phyloP scores from a whole-genome alignment of 768 basidiomycete genomes.

The Termitomyces bulborhizus region DNA sequence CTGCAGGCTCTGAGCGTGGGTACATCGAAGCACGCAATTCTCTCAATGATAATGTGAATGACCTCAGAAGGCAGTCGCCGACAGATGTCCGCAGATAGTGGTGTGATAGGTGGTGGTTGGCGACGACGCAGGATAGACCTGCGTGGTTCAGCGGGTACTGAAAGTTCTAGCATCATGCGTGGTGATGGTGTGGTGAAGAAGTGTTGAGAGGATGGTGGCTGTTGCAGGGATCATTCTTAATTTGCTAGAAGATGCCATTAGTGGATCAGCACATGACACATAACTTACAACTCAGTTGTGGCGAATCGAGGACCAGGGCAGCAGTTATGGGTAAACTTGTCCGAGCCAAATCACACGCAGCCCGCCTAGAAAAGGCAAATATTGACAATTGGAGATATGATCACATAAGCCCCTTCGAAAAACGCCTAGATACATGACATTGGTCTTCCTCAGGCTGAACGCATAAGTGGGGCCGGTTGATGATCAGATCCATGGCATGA shows the following conservation, averaged over 20 bases:
- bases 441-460: no score
- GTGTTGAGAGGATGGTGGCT: slow-evolving; percentile 3
- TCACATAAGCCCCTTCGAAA: not conserved
- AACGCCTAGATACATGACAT: not conserved
- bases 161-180: slow-evolving; percentile 1
- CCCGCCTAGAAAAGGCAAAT: slow-evolving; percentile 2
- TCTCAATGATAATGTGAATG: slow-evolving; percentile 13
- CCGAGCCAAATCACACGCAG: slow-evolving; percentile 5
- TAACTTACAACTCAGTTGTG: slow-evolving; percentile 1
- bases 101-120: slow-evolving; percentile 12
- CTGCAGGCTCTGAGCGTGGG: slow-evolving; percentile 14
- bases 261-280: slow-evolving; percentile 17
- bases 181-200: slow-evolving; percentile 4
- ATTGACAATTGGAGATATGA: not conserved
- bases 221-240: slow-evolving; percentile 14
- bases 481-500: slow-evolving; percentile 10
- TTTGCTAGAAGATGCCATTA: slow-evolving; percentile 12
- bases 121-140: slow-evolving; percentile 16
- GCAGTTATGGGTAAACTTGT: slow-evolving; percentile 6
- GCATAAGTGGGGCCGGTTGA: not conserved
- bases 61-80: slow-evolving; percentile 15
- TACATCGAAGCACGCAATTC: slow-evolving; percentile 13
- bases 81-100: slow-evolving; percentile 12
- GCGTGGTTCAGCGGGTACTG: slow-evolving; percentile 7
- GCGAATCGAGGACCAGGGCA: slow-evolving; percentile 8